These are phyloP conservation scores for Anthoceros angustus DNA, from an alignment of 225 moss, liverwort and hornwort genomes.

Conservation along the genomic window DNA sequence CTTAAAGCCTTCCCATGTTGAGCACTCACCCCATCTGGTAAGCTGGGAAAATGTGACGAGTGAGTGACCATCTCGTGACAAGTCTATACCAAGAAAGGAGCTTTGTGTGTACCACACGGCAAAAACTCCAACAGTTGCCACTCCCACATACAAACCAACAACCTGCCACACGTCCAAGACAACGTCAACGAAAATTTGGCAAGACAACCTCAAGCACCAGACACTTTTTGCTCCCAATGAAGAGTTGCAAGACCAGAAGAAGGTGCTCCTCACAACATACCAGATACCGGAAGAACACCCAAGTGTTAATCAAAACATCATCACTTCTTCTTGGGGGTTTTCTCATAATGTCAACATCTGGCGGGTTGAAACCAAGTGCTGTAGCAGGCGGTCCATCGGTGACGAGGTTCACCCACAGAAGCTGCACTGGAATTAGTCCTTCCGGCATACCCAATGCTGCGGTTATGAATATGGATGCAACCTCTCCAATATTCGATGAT, in stretches of 20 bases:
- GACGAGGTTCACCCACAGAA: slow-evolving; percentile 92
- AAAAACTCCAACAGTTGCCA: slow-evolving; percentile 83
- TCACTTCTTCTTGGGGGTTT: slow-evolving; percentile 71
- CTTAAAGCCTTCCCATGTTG: slow-evolving; percentile 67
- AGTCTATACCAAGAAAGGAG: slow-evolving; percentile 74
- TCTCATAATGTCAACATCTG: slow-evolving; percentile 78
- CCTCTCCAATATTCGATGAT: slow-evolving; percentile 91
- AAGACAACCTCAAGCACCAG: no score
- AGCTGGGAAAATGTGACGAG: slow-evolving; percentile 60
- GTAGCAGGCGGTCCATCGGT: slow-evolving; percentile 98
- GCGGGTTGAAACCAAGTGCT: slow-evolving; percentile 91
- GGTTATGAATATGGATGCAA: slow-evolving; percentile 83
- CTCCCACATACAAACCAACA: slow-evolving; percentile 74
- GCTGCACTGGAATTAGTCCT: slow-evolving; percentile 83
- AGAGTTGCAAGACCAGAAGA: neutral
- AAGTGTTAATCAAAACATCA: slow-evolving; percentile 64
- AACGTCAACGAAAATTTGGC: neutral
- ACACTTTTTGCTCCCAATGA: no score
- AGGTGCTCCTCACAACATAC: slow-evolving; percentile 22
- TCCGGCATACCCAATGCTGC: slow-evolving; percentile 91
- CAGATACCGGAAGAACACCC: slow-evolving; percentile 93
- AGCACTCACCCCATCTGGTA: slow-evolving; percentile 67
- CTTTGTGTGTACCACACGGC: slow-evolving; percentile 80
- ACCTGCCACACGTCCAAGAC: slow-evolving; percentile 27
- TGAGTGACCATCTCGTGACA: slow-evolving; percentile 57